Evolutionary conservation across 345 rosid species (phyloP).

Genomic region (Citrus glauca): DNA sequence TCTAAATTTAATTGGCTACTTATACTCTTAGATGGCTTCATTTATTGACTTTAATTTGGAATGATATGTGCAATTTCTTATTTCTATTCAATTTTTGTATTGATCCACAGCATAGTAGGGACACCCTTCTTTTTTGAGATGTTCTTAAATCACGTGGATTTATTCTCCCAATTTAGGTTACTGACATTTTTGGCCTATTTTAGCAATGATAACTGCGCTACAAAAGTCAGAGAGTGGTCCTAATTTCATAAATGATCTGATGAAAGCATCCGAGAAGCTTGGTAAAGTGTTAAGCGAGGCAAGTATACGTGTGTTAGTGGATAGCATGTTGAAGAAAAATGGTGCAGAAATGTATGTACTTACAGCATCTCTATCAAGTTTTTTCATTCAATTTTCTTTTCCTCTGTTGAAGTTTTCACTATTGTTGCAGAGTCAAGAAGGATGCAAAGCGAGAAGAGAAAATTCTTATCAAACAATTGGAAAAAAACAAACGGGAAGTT

Average conservation of each 20-base stretch:
- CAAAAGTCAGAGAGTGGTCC: constrained; percentile 39
- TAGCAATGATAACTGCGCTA: constrained; percentile 61
- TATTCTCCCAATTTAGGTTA: constrained; percentile 4
- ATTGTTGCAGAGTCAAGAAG: constrained; percentile 46
- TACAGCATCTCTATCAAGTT: constrained; percentile 4
- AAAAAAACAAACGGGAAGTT: constrained; percentile 58
- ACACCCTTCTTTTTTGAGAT: neutral
- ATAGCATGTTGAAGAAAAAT: constrained; percentile 50
- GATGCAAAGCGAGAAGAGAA: constrained; percentile 62
- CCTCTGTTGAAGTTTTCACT: constrained; percentile 1
- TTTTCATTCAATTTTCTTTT: neutral
- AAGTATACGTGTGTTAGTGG: constrained; percentile 53
- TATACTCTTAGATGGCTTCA: neutral
- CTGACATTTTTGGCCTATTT: constrained; percentile 24
- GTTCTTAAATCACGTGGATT: neutral
- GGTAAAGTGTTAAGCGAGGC: constrained; percentile 52
- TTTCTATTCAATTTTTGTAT: neutral
- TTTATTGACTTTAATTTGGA: neutral
- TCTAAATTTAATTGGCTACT: neutral
- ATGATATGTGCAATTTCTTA: neutral
- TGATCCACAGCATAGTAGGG: neutral
- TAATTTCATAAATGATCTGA: constrained; percentile 25
- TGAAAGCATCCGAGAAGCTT: constrained; percentile 58
- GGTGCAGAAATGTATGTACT: constrained; percentile 50
- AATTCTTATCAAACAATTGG: constrained; percentile 56